A percentile compares a stretch with the other conserved stretches of the same genome.
phyloP scores from a whole-genome alignment of 2,329 filamentous ascomycete species.

The Pseudocercospora cruenta region DNA sequence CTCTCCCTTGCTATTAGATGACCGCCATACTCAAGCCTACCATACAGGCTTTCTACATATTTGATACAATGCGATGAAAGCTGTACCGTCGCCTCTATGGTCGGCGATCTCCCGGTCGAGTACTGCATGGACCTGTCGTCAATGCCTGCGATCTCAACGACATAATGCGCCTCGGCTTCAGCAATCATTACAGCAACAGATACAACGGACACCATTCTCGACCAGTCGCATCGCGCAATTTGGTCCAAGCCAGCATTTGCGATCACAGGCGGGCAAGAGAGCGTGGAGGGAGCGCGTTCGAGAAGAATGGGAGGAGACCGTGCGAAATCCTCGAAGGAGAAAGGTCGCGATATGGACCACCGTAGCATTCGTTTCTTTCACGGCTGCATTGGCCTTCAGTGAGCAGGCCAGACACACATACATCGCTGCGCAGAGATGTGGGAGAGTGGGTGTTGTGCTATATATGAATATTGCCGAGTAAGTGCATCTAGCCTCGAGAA shows the following conservation, averaged over 20 bases:
- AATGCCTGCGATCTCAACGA: slow-evolving; percentile 26
- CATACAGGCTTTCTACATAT: background rate
- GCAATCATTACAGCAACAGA: background rate
- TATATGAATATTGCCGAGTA: slow-evolving; percentile 76
- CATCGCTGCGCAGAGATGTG: slow-evolving; percentile 74
- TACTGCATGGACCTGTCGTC: slow-evolving; percentile 29
- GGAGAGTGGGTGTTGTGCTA: slow-evolving; percentile 74
- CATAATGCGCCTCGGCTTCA: slow-evolving; percentile 12
- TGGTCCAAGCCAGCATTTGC: slow-evolving; percentile 3
- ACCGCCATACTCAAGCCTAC: background rate
- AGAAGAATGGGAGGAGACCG: slow-evolving; percentile 17
- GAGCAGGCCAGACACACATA: slow-evolving; percentile 77
- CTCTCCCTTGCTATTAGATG: background rate
- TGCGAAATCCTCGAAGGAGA: slow-evolving; percentile 25
- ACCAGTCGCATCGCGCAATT: slow-evolving; percentile 9
- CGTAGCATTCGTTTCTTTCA: slow-evolving; percentile 37
- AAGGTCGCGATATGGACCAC: slow-evolving; percentile 38
- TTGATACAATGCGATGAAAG: slow-evolving; percentile 32
- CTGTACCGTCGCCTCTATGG: slow-evolving; percentile 23
- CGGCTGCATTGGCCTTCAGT: slow-evolving; percentile 54
- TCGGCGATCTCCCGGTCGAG: slow-evolving; percentile 18
- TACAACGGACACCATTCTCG: background rate
- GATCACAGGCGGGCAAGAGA: slow-evolving; percentile 33
- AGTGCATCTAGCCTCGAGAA: slow-evolving; percentile 58
- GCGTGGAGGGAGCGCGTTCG: slow-evolving; percentile 35